Conservation (phyloP, 805 yeast genomes). For the Candida glaebosa region DNA sequence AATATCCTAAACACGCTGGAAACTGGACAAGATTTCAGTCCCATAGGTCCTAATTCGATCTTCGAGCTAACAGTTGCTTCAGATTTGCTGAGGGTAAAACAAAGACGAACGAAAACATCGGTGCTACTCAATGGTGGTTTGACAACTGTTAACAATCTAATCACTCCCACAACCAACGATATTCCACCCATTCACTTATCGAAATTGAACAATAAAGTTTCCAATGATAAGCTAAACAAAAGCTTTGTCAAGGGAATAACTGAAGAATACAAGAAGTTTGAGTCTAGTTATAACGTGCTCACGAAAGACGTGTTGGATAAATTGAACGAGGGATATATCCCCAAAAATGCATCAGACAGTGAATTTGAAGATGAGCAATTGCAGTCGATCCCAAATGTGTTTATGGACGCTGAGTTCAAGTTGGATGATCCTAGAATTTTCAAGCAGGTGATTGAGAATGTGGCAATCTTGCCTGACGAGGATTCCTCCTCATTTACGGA, state of each 20-base stretch:
- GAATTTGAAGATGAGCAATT: slow-evolving; percentile 7
- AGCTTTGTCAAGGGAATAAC: slow-evolving; percentile 16
- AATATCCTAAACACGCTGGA: slow-evolving; percentile 12
- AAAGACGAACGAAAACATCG: slow-evolving; percentile 30
- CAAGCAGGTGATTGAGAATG: slow-evolving; percentile 63
- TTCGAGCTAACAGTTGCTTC: slow-evolving; percentile 69
- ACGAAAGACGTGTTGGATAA: slow-evolving; percentile 35
- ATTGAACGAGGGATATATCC: slow-evolving; percentile 17
- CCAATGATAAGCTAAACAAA: slow-evolving; percentile 17
- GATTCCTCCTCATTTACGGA: slow-evolving; percentile 17
- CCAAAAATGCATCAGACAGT: background rate
- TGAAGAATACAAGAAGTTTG: slow-evolving; percentile 33
- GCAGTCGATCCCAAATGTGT: slow-evolving; percentile 59
- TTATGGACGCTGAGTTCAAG: slow-evolving; percentile 63
- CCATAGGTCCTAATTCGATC: slow-evolving; percentile 72
- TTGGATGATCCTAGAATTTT: slow-evolving; percentile 87
- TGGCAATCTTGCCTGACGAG: slow-evolving; percentile 32
- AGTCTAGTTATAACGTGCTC: slow-evolving; percentile 32
- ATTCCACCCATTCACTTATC: slow-evolving; percentile 74
- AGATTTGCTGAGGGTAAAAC: slow-evolving; percentile 36
- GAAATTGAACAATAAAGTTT: slow-evolving; percentile 25
- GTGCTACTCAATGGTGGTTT: slow-evolving; percentile 42
- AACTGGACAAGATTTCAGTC: slow-evolving; percentile 35
- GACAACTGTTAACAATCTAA: slow-evolving; percentile 41
- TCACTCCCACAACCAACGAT: slow-evolving; percentile 73